Evolutionary conservation across 768 basidiomycete genomes (phyloP).

Genomic region (Tricholoma flavovirens): DNA sequence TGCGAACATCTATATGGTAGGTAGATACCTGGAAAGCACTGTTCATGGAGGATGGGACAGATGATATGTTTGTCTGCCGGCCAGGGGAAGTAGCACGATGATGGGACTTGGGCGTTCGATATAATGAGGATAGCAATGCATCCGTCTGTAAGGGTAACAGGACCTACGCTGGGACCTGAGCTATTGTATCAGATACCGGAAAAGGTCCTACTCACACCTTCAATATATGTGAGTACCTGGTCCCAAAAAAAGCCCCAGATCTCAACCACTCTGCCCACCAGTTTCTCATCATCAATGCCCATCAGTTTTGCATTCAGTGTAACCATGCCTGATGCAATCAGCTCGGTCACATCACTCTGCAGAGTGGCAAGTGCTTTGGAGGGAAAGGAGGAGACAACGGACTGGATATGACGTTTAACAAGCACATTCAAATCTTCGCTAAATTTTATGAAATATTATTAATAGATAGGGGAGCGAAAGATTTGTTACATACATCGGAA

Average conservation of each 20-base stretch:
- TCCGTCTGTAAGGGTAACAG: conserved; percentile 34
- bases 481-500: conserved; percentile 61
- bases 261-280: conserved; percentile 75
- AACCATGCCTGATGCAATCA: conserved; percentile 86
- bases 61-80: conserved; percentile 43
- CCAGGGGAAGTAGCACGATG: conserved; percentile 44
- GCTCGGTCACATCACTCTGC: conserved; percentile 73
- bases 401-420: conserved; percentile 72
- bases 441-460: not conserved
- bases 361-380: conserved; percentile 69
- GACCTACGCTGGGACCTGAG: conserved; percentile 18
- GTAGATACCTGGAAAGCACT: conserved; percentile 27
- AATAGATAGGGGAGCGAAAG: not conserved
- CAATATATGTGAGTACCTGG: conserved; percentile 79
- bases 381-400: conserved; percentile 66
- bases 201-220: conserved; percentile 55
- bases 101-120: conserved; percentile 55
- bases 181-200: not conserved
- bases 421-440: conserved; percentile 87
- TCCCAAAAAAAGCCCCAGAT: conserved; percentile 95
- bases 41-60: conserved; percentile 30
- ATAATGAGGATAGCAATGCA: conserved; percentile 58
- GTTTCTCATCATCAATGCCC: conserved; percentile 70
- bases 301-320: conserved; percentile 83
- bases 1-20: conserved; percentile 72